Conservation (phyloP, 257 asterid genomes). For the Ocimum tenuiflorum region DNA sequence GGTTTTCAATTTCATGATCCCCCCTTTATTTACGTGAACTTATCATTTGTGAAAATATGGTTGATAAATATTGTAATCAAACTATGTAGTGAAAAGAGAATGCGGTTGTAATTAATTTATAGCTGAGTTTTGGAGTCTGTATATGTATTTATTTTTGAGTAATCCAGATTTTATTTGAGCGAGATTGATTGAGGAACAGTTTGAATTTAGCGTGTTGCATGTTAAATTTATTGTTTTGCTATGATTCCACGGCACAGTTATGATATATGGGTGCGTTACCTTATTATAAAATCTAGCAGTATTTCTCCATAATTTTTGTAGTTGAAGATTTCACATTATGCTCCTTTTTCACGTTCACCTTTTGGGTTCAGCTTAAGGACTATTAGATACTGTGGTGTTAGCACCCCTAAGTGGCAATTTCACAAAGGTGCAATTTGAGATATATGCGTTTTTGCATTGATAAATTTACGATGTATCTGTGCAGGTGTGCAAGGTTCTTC, state of each 20-base stretch:
- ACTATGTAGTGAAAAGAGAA: background rate
- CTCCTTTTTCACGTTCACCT: too few species aligned
- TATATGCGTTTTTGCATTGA: background rate
- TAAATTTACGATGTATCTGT: slow-evolving; percentile 16
- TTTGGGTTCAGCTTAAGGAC: too few species aligned
- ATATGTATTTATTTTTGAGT: background rate
- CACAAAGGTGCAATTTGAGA: background rate
- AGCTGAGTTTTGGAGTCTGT: background rate
- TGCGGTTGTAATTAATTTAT: background rate
- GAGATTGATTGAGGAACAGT: background rate
- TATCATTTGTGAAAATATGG: background rate
- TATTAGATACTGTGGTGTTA: too few species aligned
- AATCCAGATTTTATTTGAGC: background rate
- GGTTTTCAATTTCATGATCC: slow-evolving; percentile 32
- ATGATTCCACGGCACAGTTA: too few species aligned
- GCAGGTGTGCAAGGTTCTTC: slow-evolving; percentile 85
- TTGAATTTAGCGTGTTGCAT: too few species aligned
- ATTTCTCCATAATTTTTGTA: too few species aligned
- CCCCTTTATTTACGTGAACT: background rate
- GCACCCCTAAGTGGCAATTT: too few species aligned
- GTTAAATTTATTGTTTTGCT: too few species aligned
- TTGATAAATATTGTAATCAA: background rate
- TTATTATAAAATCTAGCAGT: too few species aligned
- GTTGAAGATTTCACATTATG: too few species aligned
- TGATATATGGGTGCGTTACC: too few species aligned